These are phyloP conservation scores for Athelia sp. DNA, from an alignment of 1,284 basidiomycete species.

Conservation along the genomic window DNA sequence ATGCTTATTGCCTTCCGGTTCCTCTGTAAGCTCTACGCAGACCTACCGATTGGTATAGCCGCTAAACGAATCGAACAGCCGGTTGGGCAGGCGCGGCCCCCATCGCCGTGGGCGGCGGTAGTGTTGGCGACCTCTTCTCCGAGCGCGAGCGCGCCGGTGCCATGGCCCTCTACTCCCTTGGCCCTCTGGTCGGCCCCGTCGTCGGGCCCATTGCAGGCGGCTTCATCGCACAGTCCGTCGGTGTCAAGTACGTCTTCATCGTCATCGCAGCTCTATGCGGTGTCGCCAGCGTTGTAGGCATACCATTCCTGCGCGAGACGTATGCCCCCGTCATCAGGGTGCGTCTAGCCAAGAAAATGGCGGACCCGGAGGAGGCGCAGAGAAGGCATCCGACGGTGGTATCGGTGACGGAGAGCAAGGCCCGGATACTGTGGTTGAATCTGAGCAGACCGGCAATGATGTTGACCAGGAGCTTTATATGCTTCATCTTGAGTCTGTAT, in stretches of 20 bases:
- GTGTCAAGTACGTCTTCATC: conserved; percentile 59
- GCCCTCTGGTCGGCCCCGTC: conserved; percentile 51
- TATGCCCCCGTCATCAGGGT: conserved; percentile 58
- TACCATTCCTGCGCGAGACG: conserved; percentile 56
- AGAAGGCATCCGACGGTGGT: conserved; percentile 27
- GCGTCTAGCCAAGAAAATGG: conserved; percentile 31
- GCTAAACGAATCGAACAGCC: conserved; percentile 35
- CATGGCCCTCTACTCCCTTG: conserved; percentile 62
- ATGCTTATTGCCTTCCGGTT: conserved; percentile 65
- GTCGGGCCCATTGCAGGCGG: conserved; percentile 58
- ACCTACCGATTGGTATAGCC: too few species aligned
- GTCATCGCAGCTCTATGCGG: conserved; percentile 45
- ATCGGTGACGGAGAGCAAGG: conserved; percentile 25
- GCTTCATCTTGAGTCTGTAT: conserved; percentile 55
- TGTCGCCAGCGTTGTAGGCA: conserved; percentile 37
- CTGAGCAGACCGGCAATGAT: conserved; percentile 47
- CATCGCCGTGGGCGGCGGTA: conserved; percentile 57
- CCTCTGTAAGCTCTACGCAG: conserved; percentile 40
- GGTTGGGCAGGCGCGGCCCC: conserved; percentile 58
- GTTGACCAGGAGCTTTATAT: conserved; percentile 52
- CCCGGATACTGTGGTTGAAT: conserved; percentile 41
- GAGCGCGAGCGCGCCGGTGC: conserved; percentile 58
- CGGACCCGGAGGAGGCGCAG: conserved; percentile 27
- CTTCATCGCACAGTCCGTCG: conserved; percentile 53
- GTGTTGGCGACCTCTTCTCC: conserved; percentile 57